Percentiles rank a stretch among this genome's conserved stretches.
Evolutionary conservation across 306 rosid species (phyloP).

Genomic region (Glycyrrhiza uralensis): DNA sequence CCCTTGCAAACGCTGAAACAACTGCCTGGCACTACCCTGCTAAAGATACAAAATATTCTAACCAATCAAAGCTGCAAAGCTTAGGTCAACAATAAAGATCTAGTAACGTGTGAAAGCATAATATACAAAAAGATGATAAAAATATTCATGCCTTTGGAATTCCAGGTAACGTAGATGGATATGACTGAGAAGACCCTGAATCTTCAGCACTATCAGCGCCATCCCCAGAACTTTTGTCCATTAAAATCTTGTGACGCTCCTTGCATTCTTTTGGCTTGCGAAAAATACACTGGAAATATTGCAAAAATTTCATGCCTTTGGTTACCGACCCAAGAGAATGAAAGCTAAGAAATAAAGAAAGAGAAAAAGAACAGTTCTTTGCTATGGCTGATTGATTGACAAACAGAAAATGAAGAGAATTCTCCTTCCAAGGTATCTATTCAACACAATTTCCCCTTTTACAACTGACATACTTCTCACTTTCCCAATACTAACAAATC

Average conservation of each 20-base stretch:
- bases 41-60: slow-evolving; percentile 18
- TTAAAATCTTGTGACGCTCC: slow-evolving; percentile 89
- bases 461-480: background rate
- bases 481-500: background rate
- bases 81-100: slow-evolving; percentile 7
- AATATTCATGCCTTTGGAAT: slow-evolving; percentile 85
- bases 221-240: slow-evolving; percentile 88
- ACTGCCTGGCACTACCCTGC: slow-evolving; percentile 99
- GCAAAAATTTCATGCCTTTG: slow-evolving; percentile 4
- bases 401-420: background rate
- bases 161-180: slow-evolving; percentile 95
- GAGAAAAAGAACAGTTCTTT: background rate
- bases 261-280: slow-evolving; percentile 96
- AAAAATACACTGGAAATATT: slow-evolving; percentile 69
- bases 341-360: background rate
- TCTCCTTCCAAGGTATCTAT: background rate
- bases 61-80: slow-evolving; percentile 25
- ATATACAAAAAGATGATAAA: background rate
- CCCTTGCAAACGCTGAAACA: slow-evolving; percentile 92
- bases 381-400: background rate
- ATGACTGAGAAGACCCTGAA: slow-evolving; percentile 97
- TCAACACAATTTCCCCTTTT: background rate
- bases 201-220: slow-evolving; percentile 99
- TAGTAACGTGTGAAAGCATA: background rate
- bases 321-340: background rate